These are phyloP conservation scores for Ogataea trehalophila DNA, from an alignment of 805 yeast genomes.

Conservation along the genomic window DNA sequence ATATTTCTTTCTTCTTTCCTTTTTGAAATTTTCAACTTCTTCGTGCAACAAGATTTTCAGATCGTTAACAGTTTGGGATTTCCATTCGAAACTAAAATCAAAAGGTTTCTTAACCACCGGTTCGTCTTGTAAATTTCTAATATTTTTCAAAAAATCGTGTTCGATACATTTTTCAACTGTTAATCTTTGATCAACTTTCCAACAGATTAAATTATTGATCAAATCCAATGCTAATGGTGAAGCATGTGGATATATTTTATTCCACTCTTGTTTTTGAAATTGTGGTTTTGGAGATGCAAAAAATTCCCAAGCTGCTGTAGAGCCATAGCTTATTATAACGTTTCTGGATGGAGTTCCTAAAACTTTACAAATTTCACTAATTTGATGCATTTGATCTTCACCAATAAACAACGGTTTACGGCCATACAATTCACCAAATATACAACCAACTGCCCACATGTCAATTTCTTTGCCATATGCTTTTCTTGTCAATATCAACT, in stretches of 20 bases:
- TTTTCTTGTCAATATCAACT: conserved; percentile 59
- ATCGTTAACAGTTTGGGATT: conserved; percentile 33
- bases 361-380: conserved; percentile 59
- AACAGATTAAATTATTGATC: conserved; percentile 50
- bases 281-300: conserved; percentile 41
- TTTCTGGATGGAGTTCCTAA: conserved; percentile 65
- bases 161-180: conserved; percentile 52
- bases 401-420: conserved; percentile 80
- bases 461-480: conserved; percentile 69
- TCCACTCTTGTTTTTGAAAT: conserved; percentile 43
- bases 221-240: conserved; percentile 46
- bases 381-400: conserved; percentile 63
- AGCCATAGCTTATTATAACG: conserved; percentile 38
- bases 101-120: conserved; percentile 46
- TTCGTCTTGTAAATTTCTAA: conserved; percentile 56
- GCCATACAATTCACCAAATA: conserved; percentile 78
- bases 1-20: conserved; percentile 19
- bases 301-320: conserved; percentile 42
- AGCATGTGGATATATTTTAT: conserved; percentile 58
- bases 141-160: conserved; percentile 49
- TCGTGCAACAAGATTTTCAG: conserved; percentile 44
- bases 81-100: conserved; percentile 64
- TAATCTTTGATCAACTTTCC: conserved; percentile 57
- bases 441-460: conserved; percentile 93
- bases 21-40: conserved; percentile 50